phyloP scores from a whole-genome alignment of 306 rosid species.

The Vigna nakashimae region DNA sequence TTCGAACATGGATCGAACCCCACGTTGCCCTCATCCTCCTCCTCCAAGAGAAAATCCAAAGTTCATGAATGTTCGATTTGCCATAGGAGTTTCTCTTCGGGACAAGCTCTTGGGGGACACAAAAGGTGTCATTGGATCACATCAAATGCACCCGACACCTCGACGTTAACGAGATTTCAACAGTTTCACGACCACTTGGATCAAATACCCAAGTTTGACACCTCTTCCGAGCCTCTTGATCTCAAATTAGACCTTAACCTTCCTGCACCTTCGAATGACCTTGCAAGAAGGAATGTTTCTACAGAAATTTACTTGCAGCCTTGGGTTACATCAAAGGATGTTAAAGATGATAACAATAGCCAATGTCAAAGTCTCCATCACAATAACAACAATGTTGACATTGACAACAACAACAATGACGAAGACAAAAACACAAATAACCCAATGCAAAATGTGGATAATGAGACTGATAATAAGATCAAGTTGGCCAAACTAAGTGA shows the following conservation, averaged over 20 bases:
- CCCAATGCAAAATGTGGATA: slow-evolving; percentile 58
- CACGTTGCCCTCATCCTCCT: slow-evolving; percentile 54
- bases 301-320: slow-evolving; percentile 69
- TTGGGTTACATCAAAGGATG: slow-evolving; percentile 53
- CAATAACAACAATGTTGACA: slow-evolving; percentile 26
- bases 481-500: slow-evolving; percentile 90
- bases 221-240: slow-evolving; percentile 60
- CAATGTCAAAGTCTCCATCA: slow-evolving; percentile 38
- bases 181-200: slow-evolving; percentile 71
- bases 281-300: slow-evolving; percentile 41
- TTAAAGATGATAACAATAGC: slow-evolving; percentile 46
- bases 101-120: slow-evolving; percentile 95
- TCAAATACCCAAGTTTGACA: slow-evolving; percentile 57
- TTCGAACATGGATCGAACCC: slow-evolving; percentile 52
- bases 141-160: slow-evolving; percentile 63
- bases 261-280: slow-evolving; percentile 64
- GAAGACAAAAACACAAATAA: slow-evolving; percentile 47
- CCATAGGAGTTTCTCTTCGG: slow-evolving; percentile 85
- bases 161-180: slow-evolving; percentile 68
- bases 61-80: slow-evolving; percentile 96
- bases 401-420: slow-evolving; percentile 40
- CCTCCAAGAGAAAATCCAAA: slow-evolving; percentile 74
- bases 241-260: slow-evolving; percentile 86
- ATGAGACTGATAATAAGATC: slow-evolving; percentile 78
- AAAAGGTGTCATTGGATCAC: slow-evolving; percentile 98